Base-by-base conservation (phyloP, 306 rosid genomes). In the Biancaea sappan region DNA sequence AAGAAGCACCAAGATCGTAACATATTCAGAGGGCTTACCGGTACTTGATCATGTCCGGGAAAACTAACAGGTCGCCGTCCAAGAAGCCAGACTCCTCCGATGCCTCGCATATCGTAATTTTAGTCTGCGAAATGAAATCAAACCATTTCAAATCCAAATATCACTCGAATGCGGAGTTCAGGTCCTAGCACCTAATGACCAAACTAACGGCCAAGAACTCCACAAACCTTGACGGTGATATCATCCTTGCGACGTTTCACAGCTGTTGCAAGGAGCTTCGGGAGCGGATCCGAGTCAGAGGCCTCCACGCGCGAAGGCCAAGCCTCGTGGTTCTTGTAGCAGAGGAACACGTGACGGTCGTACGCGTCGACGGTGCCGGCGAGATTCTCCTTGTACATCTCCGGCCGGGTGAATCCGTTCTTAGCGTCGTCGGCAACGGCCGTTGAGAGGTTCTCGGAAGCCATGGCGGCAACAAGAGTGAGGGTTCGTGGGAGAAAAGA, bases 261-360 rank as follows among this genome's bases (percentile, higher is more conserved):
- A 26, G 87, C 84, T 8, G 81, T 35, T 24, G 88, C 86, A 8
- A 94, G 68, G 48, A 73, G 80, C 70, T 94, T 89, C 3, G 89
- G 88, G 1, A 91, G 89, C 11, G 89, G 88, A 85, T 94, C 97
- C 37, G 81, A 75, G 7, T 91, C 88, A 28, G 92, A 84, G 63
- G 81, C 86, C 74, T 91, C 98, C 7, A 94, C 83, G 32, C 87
- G 90, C 0, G 94, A 66, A 0, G 92, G 87, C 98, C 98, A 94
- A 37, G 46, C 59, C 71, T 32, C 83, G 60, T 84, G 91, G 66
- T 78, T 85, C 92, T 86, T 87, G 84, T 91, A 90, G 74, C 98
- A 91, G 44, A 89, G 90, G 77, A 94, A 94, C 0, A 94, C 88
- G 67, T 94, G 98, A 72, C 97, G 97, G 31, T 84, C 92, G 87